Base-by-base conservation (phyloP, 306 rosid genomes). In the Comarum palustre region DNA sequence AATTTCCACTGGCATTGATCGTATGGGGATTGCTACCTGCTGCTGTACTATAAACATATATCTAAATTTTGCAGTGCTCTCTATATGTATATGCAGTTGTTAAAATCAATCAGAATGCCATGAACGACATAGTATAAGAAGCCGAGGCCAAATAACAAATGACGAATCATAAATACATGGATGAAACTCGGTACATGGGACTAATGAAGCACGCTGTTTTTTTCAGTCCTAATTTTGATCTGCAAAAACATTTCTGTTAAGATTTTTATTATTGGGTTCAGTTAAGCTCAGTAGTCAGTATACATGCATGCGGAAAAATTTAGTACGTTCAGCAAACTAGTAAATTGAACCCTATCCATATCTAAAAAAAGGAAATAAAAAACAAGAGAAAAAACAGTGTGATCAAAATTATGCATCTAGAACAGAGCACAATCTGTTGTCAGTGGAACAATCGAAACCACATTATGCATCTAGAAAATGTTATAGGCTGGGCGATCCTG, bases 401-500 rank as follows among this genome's bases (percentile, higher is more conserved):
- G 27, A 10, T 62, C 6, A 62, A 1, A 64, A n/a, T n/a, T n/a
- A n/a, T n/a, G n/a, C n/a, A n/a, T n/a, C n/a, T n/a, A n/a, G n/a
- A 54, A 4, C 17, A 9, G 45, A 42, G 38, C 46, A 43, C 46
- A 52, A 38, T 42, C 47, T 14, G 38, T 57, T 71, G 31, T 68
- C 52, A 16, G 42, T 4, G 64, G 77, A 61, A 7, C 14, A 25
- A 63, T 45, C 6, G 22, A 38, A 24, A 15, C 74, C 66, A 13
- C 59, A 47, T 50, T 27, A 69, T 48, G 76, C 74, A 62, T 66
- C 68, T 77, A 68, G 81, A 78, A 70, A 72, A 81, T 59, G 73
- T 36, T 65, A 80, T 29, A 54, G 79, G 76, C n/a, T n/a, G n/a
- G n/a, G n/a, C n/a, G n/a, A n/a, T n/a, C n/a, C n/a, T n/a, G n/a